Conservation (phyloP, 345 rosid genomes). For the Jatropha curcas region DNA sequence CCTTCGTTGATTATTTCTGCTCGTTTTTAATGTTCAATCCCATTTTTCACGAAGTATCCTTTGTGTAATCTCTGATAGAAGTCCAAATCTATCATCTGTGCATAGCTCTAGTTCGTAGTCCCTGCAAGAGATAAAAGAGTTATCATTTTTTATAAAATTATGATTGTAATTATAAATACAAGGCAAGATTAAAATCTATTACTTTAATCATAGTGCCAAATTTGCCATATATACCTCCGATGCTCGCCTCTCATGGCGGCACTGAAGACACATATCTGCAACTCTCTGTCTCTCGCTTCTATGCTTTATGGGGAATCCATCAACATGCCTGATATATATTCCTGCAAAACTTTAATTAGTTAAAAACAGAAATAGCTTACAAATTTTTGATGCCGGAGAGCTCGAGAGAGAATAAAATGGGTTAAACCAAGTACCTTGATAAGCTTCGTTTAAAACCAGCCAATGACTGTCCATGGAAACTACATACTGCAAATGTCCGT, state of each 20-base stretch:
- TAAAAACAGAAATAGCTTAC: too few relatives aligned
- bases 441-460: constrained; percentile 43
- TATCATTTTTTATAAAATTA: background rate
- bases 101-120: constrained; percentile 55
- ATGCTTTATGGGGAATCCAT: constrained; percentile 75
- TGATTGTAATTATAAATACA: background rate
- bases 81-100: constrained; percentile 54
- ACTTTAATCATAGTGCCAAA: too few relatives aligned
- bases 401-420: background rate
- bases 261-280: constrained; percentile 67
- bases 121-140: constrained; percentile 32
- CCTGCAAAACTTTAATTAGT: constrained; percentile 41
- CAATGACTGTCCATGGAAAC: constrained; percentile 50
- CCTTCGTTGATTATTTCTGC: constrained; percentile 54
- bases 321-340: constrained; percentile 76
- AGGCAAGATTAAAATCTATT: too few relatives aligned
- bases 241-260: constrained; percentile 80
- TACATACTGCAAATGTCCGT: constrained; percentile 55
- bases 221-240: constrained; percentile 47
- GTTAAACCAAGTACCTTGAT: constrained; percentile 38
- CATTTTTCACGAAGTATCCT: constrained; percentile 60
- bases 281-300: constrained; percentile 75
- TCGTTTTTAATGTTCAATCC: constrained; percentile 50
- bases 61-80: constrained; percentile 57
- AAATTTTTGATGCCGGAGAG: background rate